Evolutionary conservation across 352 stramenopile genomes (phyloP).

Genomic region (Nothophytophthora sp.): DNA sequence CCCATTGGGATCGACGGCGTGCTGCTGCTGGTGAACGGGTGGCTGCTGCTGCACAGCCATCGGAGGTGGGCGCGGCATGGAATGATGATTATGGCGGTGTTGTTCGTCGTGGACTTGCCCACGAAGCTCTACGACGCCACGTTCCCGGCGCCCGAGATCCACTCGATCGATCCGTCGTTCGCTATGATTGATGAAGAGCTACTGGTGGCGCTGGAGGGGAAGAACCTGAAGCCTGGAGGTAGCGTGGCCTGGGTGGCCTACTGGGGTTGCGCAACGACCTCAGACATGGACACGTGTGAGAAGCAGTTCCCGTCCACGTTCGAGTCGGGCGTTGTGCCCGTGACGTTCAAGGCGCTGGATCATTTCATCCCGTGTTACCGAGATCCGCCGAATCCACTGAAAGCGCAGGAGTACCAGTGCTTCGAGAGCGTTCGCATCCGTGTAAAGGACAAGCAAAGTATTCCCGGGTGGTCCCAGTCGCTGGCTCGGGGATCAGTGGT

Average conservation of each 20-base stretch:
- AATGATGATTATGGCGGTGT: constrained; percentile 39
- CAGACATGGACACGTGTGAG: constrained; percentile 59
- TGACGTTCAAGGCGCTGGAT: constrained; percentile 74
- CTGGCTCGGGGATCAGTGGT: background rate
- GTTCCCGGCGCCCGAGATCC: constrained; percentile 60
- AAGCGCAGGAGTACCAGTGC: constrained; percentile 68
- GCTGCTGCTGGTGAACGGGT: constrained; percentile 41
- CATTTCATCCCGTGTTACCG: constrained; percentile 89
- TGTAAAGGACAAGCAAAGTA: constrained; percentile 80
- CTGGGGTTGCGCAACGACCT: constrained; percentile 72
- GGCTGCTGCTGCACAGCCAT: constrained; percentile 59
- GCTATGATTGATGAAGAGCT: constrained; percentile 78
- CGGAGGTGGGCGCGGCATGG: constrained; percentile 50
- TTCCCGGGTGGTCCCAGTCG: constrained; percentile 70
- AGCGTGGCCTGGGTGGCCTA: constrained; percentile 80
- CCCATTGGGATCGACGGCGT: constrained; percentile 47
- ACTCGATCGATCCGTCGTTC: constrained; percentile 61
- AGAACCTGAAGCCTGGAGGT: constrained; percentile 75
- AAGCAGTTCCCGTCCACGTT: constrained; percentile 75
- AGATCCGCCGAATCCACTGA: constrained; percentile 72
- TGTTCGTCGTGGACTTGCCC: constrained; percentile 53
- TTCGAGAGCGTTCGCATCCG: constrained; percentile 70
- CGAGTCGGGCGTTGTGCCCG: constrained; percentile 57
- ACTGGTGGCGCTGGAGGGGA: constrained; percentile 59
- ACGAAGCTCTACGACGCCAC: constrained; percentile 48